phyloP scores from a whole-genome alignment of 1,284 basidiomycete genomes.

The Pyrrhoderma lamaoense region DNA sequence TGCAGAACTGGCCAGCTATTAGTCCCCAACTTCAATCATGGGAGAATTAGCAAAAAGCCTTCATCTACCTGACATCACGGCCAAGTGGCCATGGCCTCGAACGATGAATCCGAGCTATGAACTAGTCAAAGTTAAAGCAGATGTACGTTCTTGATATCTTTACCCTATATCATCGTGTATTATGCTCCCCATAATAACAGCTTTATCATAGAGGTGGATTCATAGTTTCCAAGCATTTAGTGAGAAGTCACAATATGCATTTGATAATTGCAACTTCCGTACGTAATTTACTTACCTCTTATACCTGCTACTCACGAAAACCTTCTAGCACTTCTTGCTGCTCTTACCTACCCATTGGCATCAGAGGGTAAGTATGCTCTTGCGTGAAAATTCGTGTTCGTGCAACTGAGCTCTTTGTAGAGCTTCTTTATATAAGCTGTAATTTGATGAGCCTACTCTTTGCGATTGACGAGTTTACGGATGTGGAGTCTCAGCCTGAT shows the following conservation, averaged over 20 bases:
- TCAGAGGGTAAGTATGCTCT: slow-evolving; percentile 19
- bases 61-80: slow-evolving; percentile 4
- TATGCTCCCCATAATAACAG: too few relatives aligned
- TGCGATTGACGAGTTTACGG: slow-evolving; percentile 36
- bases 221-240: slow-evolving; percentile 8
- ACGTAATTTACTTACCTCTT: neutral
- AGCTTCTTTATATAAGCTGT: slow-evolving; percentile 26
- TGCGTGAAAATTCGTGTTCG: too few relatives aligned
- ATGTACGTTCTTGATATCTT: neutral
- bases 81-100: slow-evolving; percentile 5
- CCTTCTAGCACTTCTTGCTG: slow-evolving; percentile 15
- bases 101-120: slow-evolving; percentile 7
- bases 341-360: slow-evolving; percentile 23
- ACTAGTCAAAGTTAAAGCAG: neutral
- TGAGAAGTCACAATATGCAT: slow-evolving; percentile 13
- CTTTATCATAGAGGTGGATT: neutral
- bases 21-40: too few relatives aligned
- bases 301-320: neutral
- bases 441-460: slow-evolving; percentile 38
- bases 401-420: slow-evolving; percentile 12
- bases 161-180: too few relatives aligned
- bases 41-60: neutral
- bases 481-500: slow-evolving; percentile 24
- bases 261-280: slow-evolving; percentile 19
- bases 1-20: too few relatives aligned